These are phyloP conservation scores for Picea engelmannii DNA, from an alignment of 83 land plant species.

Conservation along the genomic window DNA sequence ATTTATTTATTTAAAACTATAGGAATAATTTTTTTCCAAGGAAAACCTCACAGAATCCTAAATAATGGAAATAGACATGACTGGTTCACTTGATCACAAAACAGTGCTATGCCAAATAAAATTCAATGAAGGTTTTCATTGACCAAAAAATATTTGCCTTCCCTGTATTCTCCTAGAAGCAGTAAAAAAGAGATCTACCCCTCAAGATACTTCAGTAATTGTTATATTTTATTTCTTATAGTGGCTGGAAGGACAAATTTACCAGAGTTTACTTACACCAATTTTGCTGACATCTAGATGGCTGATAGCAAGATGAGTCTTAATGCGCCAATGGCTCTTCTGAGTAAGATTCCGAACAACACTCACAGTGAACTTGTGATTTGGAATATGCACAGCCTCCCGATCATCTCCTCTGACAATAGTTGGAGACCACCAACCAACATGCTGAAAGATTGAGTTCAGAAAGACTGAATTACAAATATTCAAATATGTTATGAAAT, in stretches of 20 bases:
- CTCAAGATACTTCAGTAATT: not conserved
- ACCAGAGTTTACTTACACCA: constrained; percentile 52
- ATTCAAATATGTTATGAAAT: not conserved
- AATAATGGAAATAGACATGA: no score
- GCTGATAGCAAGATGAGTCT: constrained; percentile 87
- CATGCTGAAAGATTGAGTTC: constrained; percentile 61
- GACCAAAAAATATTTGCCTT: not conserved
- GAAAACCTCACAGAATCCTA: no score
- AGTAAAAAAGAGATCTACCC: not conserved
- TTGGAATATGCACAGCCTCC: constrained; percentile 98
- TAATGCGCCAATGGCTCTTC: constrained; percentile 96
- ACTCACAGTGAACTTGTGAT: constrained; percentile 90
- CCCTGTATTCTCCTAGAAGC: not conserved
- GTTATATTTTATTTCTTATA: not conserved
- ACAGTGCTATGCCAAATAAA: not conserved
- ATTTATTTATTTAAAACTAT: no score
- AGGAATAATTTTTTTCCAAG: no score
- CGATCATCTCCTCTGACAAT: constrained; percentile 95
- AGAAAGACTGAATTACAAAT: not conserved
- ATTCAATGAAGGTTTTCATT: not conserved
- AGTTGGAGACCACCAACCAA: constrained; percentile 99
- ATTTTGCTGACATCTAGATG: constrained; percentile 89
- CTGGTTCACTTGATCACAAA: not conserved
- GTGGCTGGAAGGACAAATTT: not conserved
- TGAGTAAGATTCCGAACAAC: constrained; percentile 94